Percentiles rank a stretch among this genome's conserved stretches.
Conservation (phyloP, 2,329 filamentous ascomycete species). For the Calonectria crousiana region DNA sequence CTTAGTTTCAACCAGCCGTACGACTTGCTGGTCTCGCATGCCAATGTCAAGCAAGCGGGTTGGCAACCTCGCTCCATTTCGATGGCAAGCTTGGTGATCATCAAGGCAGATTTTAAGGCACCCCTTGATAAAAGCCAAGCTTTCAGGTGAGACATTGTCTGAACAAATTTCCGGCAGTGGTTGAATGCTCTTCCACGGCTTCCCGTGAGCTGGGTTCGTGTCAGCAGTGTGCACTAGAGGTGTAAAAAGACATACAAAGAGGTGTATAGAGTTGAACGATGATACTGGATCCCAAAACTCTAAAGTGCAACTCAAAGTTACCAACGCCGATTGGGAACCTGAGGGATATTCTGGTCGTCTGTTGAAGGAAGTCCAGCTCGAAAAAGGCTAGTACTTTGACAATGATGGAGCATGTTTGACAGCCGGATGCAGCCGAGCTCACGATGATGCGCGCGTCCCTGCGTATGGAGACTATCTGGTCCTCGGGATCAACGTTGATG, state of each 20-base stretch:
- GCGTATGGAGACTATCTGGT: not conserved
- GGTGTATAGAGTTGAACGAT: slow-evolving; percentile 30
- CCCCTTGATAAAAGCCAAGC: slow-evolving; percentile 23
- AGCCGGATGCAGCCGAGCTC: slow-evolving; percentile 15
- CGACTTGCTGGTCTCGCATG: not conserved
- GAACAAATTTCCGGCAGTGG: slow-evolving; percentile 30
- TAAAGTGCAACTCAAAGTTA: slow-evolving; percentile 30
- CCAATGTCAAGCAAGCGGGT: slow-evolving; percentile 33
- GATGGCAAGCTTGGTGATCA: slow-evolving; percentile 16
- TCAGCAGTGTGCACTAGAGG: not conserved
- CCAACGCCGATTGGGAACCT: slow-evolving; percentile 27
- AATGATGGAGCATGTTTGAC: slow-evolving; percentile 22
- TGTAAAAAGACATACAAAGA: not conserved
- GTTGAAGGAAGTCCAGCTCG: not conserved
- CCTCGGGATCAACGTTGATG: slow-evolving; percentile 2
- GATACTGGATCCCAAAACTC: not conserved
- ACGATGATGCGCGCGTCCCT: not conserved
- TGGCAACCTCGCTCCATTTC: slow-evolving; percentile 5
- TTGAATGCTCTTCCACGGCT: slow-evolving; percentile 16
- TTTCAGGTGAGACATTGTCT: slow-evolving; percentile 26
- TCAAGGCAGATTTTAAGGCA: slow-evolving; percentile 25
- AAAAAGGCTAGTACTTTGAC: slow-evolving; percentile 23
- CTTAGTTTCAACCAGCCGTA: slow-evolving; percentile 19
- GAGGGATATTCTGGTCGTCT: not conserved
- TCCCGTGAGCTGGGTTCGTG: not conserved